Conservation (phyloP, 306 rosid species). For the Purshia tridentata region DNA sequence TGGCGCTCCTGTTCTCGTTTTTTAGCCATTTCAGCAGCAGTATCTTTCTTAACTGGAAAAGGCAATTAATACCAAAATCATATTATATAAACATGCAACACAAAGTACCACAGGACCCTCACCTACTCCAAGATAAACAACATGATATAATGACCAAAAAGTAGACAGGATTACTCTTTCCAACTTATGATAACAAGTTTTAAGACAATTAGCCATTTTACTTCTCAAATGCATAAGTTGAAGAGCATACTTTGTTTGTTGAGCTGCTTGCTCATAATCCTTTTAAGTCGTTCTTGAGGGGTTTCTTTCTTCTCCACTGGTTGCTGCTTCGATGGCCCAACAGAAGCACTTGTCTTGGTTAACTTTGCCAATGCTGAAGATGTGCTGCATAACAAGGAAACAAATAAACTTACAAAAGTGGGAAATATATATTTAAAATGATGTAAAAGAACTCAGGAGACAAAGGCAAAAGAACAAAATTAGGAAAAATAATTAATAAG, state of each 20-base stretch:
- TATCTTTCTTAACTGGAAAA: conserved; percentile 89
- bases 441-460: neutral
- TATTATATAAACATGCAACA: neutral
- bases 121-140: neutral
- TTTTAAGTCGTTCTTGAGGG: conserved; percentile 97
- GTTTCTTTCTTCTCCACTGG: conserved; percentile 95
- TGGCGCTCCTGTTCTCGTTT: conserved; percentile 88
- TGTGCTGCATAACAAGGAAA: conserved; percentile 47
- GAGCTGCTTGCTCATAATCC: conserved; percentile 94
- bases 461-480: neutral
- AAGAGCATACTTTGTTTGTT: conserved; percentile 78
- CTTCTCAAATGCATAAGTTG: conserved; percentile 25
- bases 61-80: conserved; percentile 14
- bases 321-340: conserved; percentile 64
- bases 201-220: conserved; percentile 19
- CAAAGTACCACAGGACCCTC: neutral
- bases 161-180: no score
- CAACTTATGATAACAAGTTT: neutral
- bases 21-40: conserved; percentile 90
- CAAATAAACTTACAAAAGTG: neutral
- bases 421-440: neutral
- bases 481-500: conserved; percentile 13
- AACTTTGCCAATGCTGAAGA: conserved; percentile 82
- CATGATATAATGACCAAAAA: neutral
- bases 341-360: conserved; percentile 72